Conservation (phyloP, 2,329 filamentous ascomycete genomes). For the Colletotrichum lini region DNA sequence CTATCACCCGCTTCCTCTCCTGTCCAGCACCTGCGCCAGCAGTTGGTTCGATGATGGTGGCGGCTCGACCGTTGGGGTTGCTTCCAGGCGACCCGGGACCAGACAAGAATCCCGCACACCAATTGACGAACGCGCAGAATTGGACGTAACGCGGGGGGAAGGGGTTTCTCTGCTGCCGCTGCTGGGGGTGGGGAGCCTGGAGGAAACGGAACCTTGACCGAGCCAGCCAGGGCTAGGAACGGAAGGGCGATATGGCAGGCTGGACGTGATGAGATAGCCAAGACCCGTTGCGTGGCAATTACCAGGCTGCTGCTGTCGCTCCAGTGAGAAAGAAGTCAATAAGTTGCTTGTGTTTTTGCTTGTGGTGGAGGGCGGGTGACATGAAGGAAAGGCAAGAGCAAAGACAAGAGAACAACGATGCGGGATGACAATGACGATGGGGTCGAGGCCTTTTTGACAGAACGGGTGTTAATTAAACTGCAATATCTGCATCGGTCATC, state of each 20-base stretch:
- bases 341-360: no score
- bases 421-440: not conserved
- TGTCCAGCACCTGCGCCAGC: slow-evolving; percentile 5
- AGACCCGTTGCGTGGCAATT: not conserved
- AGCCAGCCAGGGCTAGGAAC: not conserved
- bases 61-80: slow-evolving; percentile 9
- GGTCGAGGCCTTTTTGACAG: slow-evolving; percentile 17
- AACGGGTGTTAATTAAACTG: slow-evolving; percentile 1
- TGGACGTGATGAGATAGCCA: not conserved
- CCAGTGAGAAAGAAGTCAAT: not conserved
- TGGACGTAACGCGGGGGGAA: slow-evolving; percentile 14
- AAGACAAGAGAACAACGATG: not conserved
- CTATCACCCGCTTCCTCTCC: slow-evolving; percentile 21
- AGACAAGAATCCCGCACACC: slow-evolving; percentile 15
- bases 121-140: not conserved
- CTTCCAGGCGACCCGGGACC: slow-evolving; percentile 19
- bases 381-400: not conserved
- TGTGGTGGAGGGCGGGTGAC: no score
- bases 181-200: not conserved
- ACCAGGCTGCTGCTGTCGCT: not conserved
- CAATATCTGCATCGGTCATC: not conserved
- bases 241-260: slow-evolving; percentile 3
- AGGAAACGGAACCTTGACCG: slow-evolving; percentile 4
- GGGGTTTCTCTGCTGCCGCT: slow-evolving; percentile 15
- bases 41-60: not conserved